These are phyloP conservation scores for Ophiobolus disseminans DNA, from an alignment of 2,329 filamentous ascomycete genomes.

Conservation along the genomic window DNA sequence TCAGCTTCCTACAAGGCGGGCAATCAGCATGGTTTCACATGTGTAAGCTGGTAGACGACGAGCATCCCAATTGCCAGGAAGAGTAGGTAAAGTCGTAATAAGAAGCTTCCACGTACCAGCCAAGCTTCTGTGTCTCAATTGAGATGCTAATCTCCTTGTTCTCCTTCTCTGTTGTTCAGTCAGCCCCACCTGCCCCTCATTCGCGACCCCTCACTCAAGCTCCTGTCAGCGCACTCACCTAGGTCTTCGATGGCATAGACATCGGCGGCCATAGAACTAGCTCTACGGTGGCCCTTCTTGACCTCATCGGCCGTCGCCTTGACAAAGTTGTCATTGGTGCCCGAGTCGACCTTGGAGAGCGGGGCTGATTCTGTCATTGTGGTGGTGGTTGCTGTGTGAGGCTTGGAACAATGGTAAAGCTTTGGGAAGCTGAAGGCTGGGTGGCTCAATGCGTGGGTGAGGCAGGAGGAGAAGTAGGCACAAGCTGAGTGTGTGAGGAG, in stretches of 20 bases:
- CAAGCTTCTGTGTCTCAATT: slow-evolving; percentile 83
- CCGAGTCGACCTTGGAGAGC: slow-evolving; percentile 86
- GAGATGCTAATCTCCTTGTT: slow-evolving; percentile 75
- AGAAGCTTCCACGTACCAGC: slow-evolving; percentile 69
- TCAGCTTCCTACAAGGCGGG: slow-evolving; percentile 77
- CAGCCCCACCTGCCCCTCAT: slow-evolving; percentile 43
- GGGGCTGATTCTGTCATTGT: slow-evolving; percentile 63
- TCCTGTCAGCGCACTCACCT: slow-evolving; percentile 63
- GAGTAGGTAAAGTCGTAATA: not conserved
- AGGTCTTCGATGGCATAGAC: slow-evolving; percentile 86
- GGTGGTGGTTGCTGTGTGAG: slow-evolving; percentile 16
- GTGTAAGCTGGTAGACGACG: not conserved
- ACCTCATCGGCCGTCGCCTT: slow-evolving; percentile 61
- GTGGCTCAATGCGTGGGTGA: slow-evolving; percentile 10
- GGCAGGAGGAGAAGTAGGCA: slow-evolving; percentile 23
- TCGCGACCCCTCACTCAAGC: slow-evolving; percentile 21
- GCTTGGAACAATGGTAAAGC: slow-evolving; percentile 14
- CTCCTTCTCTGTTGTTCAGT: slow-evolving; percentile 69
- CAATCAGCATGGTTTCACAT: slow-evolving; percentile 21
- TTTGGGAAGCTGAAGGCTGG: slow-evolving; percentile 12
- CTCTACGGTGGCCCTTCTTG: slow-evolving; percentile 69
- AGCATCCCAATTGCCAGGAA: not conserved
- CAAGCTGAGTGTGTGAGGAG: slow-evolving; percentile 32
- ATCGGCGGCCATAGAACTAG: slow-evolving; percentile 75
- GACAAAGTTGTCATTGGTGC: slow-evolving; percentile 6